Evolutionary conservation across 2,329 filamentous ascomycete genomes (phyloP).

Genomic region (Hymenoscyphus albidus): DNA sequence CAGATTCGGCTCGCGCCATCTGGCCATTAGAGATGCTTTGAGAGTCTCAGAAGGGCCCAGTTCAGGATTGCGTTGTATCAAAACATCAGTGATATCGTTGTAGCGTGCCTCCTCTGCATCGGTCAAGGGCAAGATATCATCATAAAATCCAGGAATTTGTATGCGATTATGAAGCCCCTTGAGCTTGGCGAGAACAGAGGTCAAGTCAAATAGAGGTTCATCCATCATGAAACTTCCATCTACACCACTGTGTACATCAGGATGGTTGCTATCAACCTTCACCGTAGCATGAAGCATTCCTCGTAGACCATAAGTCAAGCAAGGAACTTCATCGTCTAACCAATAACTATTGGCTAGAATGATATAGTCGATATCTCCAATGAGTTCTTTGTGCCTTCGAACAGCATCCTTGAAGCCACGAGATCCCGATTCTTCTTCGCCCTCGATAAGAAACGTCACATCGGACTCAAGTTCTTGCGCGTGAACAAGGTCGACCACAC

Average conservation of each 20-base stretch:
- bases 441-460: slow-evolving; percentile 90
- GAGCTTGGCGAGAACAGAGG: slow-evolving; percentile 74
- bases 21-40: slow-evolving; percentile 80
- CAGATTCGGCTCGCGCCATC: slow-evolving; percentile 92
- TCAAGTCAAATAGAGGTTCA: slow-evolving; percentile 88
- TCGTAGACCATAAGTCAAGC: slow-evolving; percentile 87
- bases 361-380: slow-evolving; percentile 91
- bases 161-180: slow-evolving; percentile 78
- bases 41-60: slow-evolving; percentile 61
- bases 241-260: slow-evolving; percentile 94
- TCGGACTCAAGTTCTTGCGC: slow-evolving; percentile 82
- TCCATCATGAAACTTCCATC: slow-evolving; percentile 88
- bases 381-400: slow-evolving; percentile 72
- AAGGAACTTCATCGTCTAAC: slow-evolving; percentile 93
- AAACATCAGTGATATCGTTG: slow-evolving; percentile 73
- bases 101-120: slow-evolving; percentile 75
- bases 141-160: slow-evolving; percentile 84
- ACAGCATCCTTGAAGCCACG: slow-evolving; percentile 85
- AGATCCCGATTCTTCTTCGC: slow-evolving; percentile 93
- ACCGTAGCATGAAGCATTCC: slow-evolving; percentile 93
- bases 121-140: slow-evolving; percentile 72
- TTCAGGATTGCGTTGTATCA: slow-evolving; percentile 67
- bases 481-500: slow-evolving; percentile 82
- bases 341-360: slow-evolving; percentile 97
- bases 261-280: slow-evolving; percentile 78